Conservation (phyloP, 768 basidiomycete species). For the Gloeopeniophorella convolvens region DNA sequence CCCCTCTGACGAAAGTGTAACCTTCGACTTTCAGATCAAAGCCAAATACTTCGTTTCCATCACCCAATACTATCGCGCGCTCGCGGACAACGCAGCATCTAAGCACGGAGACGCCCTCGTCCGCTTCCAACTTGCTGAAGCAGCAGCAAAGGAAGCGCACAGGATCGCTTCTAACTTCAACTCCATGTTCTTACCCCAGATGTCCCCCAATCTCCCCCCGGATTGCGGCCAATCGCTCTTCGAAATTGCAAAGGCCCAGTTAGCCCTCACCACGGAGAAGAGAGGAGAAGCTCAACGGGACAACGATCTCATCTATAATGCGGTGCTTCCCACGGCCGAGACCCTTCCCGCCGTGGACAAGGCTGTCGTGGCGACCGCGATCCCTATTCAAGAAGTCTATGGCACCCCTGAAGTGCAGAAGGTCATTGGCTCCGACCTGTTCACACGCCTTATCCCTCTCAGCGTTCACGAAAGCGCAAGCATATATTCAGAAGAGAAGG, state of each 20-base stretch:
- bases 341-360: constrained; percentile 80
- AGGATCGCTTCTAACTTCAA: constrained; percentile 63
- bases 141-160: constrained; percentile 76
- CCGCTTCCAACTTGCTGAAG: constrained; percentile 70
- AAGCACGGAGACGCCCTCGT: constrained; percentile 86
- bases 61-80: constrained; percentile 79
- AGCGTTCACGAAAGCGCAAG: constrained; percentile 94
- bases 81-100: constrained; percentile 65
- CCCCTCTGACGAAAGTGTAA: not conserved
- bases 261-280: constrained; percentile 68
- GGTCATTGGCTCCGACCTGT: constrained; percentile 89
- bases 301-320: constrained; percentile 98
- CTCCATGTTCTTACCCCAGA: constrained; percentile 60
- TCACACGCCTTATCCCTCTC: constrained; percentile 79
- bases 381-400: constrained; percentile 94
- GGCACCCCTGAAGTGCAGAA: constrained; percentile 86
- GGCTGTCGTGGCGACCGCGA: constrained; percentile 69
- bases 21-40: constrained; percentile 59
- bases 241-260: constrained; percentile 80
- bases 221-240: constrained; percentile 76
- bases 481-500: constrained; percentile 98
- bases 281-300: constrained; percentile 74
- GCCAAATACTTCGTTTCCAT: constrained; percentile 84
- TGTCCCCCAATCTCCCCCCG: constrained; percentile 77
- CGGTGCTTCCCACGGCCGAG: constrained; percentile 72